A percentile compares a stretch with the other conserved stretches of the same genome.
phyloP scores from a whole-genome alignment of 208 protist species.

The Wallacemonas sp. region DNA sequence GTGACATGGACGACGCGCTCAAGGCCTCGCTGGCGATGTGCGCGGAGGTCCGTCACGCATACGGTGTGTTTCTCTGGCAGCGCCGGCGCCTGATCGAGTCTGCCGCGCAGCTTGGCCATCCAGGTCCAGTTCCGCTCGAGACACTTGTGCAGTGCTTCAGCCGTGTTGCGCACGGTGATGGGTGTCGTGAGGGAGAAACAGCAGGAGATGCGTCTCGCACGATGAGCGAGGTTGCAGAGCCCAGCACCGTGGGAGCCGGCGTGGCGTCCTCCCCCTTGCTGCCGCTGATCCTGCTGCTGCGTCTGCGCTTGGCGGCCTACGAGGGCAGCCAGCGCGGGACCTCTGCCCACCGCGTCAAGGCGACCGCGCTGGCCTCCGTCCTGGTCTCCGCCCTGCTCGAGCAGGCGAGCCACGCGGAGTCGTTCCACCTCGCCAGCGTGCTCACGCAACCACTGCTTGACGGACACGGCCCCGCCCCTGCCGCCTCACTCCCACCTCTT shows the following conservation, averaged over 20 bases:
- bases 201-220: no score
- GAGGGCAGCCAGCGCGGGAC: slow-evolving; percentile 10
- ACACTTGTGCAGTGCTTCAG: slow-evolving; percentile 25
- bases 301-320: slow-evolving; percentile 22
- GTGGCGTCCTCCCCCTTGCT: slow-evolving; percentile 11
- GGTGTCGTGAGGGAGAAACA: background rate
- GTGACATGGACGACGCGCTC: background rate
- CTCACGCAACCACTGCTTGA: background rate
- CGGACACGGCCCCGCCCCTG: no score
- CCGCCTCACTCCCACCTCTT: background rate
- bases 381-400: slow-evolving; percentile 32
- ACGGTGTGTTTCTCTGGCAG: slow-evolving; percentile 23
- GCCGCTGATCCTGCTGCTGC: slow-evolving; percentile 30
- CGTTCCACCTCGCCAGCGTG: background rate
- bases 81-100: slow-evolving; percentile 29
- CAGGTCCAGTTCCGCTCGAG: slow-evolving; percentile 21
- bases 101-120: slow-evolving; percentile 28
- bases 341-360: slow-evolving; percentile 9
- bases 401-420: slow-evolving; percentile 20
- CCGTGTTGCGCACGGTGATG: slow-evolving; percentile 6
- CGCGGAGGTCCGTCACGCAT: slow-evolving; percentile 20
- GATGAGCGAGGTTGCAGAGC: no score
- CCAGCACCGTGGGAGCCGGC: no score
- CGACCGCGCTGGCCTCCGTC: slow-evolving; percentile 21
- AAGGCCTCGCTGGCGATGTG: background rate